Percentiles rank a stretch among this genome's conserved stretches.
Conservation (phyloP, 768 basidiomycete genomes). For the Trametes coccinea region DNA sequence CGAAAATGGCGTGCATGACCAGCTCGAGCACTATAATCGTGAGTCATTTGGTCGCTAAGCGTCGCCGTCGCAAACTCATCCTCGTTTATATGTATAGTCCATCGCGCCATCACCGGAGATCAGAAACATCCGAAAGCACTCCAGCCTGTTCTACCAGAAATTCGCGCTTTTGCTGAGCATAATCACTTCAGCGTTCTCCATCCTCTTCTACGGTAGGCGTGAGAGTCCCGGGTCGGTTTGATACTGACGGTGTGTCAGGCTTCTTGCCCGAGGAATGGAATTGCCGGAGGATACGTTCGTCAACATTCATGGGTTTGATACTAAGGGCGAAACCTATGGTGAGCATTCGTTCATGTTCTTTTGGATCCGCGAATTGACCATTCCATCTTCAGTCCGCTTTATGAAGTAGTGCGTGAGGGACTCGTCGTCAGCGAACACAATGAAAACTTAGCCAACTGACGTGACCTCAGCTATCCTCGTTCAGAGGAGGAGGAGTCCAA, state of each 20-base stretch:
- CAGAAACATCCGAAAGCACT: constrained; percentile 50
- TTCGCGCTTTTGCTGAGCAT: constrained; percentile 48
- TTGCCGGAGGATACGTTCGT: constrained; percentile 48
- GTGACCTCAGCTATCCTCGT: constrained; percentile 31
- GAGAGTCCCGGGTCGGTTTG: neutral
- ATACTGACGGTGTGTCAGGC: constrained; percentile 22
- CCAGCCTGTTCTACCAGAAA: constrained; percentile 53
- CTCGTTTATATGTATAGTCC: constrained; percentile 38
- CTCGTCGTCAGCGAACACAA: too few species aligned
- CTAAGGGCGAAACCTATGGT: constrained; percentile 41
- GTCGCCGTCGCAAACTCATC: too few species aligned
- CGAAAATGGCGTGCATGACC: constrained; percentile 59
- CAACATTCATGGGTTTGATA: constrained; percentile 40
- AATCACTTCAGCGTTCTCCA: constrained; percentile 55
- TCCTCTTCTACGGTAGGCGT: constrained; percentile 43
- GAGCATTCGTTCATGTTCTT: neutral
- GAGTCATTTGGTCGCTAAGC: constrained; percentile 17
- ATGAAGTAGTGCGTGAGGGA: constrained; percentile 18
- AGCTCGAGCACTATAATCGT: constrained; percentile 65
- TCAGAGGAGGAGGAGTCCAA: constrained; percentile 34
- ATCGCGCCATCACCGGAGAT: constrained; percentile 45
- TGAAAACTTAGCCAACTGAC: neutral
- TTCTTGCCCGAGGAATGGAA: constrained; percentile 47
- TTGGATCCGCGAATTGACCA: neutral
- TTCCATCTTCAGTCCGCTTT: constrained; percentile 30